phyloP scores from a whole-genome alignment of 495 filamentous ascomycete species.

The Trichoderma orchidacearum region DNA sequence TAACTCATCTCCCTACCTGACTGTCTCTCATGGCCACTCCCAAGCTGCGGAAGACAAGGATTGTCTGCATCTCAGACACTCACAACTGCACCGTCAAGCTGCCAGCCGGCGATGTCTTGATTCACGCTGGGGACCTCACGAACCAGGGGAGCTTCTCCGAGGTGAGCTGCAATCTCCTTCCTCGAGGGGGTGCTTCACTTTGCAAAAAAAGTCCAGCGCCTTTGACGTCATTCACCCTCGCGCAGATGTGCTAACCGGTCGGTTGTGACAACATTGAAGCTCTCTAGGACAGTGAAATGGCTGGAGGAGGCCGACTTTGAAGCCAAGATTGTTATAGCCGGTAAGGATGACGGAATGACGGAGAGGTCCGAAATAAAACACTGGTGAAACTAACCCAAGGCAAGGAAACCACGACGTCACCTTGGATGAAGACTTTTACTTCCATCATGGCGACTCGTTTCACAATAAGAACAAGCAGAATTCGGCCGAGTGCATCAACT shows the following conservation, averaged over 20 bases:
- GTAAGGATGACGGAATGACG: slow-evolving; percentile 26
- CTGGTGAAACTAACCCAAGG: background rate
- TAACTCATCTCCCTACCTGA: background rate
- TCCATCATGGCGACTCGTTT: slow-evolving; percentile 39
- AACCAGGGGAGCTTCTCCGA: slow-evolving; percentile 56
- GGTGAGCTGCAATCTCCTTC: slow-evolving; percentile 5
- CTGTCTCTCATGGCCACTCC: background rate
- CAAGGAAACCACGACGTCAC: slow-evolving; percentile 73
- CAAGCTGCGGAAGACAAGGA: slow-evolving; percentile 13
- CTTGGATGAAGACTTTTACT: slow-evolving; percentile 50
- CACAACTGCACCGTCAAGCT: slow-evolving; percentile 56
- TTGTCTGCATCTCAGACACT: slow-evolving; percentile 77
- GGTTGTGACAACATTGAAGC: slow-evolving; percentile 7
- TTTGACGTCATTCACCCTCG: background rate
- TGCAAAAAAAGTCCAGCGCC: background rate
- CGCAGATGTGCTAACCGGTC: background rate
- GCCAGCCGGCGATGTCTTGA: slow-evolving; percentile 74
- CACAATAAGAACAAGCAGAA: slow-evolving; percentile 47
- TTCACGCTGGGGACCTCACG: slow-evolving; percentile 82
- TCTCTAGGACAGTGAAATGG: slow-evolving; percentile 53
- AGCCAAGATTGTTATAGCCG: slow-evolving; percentile 73
- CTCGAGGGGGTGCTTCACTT: background rate
- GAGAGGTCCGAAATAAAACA: slow-evolving; percentile 35
- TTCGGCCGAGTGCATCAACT: slow-evolving; percentile 36
- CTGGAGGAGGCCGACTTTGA: slow-evolving; percentile 62